A percentile compares a stretch with the other conserved stretches of the same genome.
Evolutionary conservation across 208 protist species (phyloP).

Genomic region (Trichomonas tenax): DNA sequence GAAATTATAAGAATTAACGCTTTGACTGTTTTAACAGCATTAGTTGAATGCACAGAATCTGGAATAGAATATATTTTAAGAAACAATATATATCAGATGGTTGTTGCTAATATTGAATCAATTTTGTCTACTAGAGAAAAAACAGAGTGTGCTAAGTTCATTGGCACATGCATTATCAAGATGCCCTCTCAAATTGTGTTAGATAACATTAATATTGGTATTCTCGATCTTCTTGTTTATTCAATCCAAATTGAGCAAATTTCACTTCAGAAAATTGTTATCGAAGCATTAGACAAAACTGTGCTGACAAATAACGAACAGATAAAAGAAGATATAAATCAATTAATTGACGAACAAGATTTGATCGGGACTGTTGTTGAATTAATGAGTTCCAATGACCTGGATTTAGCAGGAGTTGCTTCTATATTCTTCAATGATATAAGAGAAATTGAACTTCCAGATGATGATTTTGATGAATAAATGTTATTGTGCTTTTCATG

Average conservation of each 20-base stretch:
- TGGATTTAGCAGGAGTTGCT: not conserved
- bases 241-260: not conserved
- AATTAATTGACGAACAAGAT: not conserved
- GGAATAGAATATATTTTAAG: not conserved
- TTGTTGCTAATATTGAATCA: not conserved
- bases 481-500: too few relatives aligned
- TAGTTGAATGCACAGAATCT: not conserved
- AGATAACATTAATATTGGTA: not conserved
- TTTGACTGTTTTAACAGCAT: not conserved
- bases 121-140: not conserved
- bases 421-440: not conserved
- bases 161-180: not conserved
- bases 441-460: not conserved
- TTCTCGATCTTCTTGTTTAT: not conserved
- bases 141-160: not conserved
- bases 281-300: not conserved
- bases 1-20: not conserved
- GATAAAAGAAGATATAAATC: not conserved
- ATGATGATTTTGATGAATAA: not conserved
- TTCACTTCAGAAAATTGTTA: not conserved
- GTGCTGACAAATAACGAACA: not conserved
- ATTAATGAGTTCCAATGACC: not conserved
- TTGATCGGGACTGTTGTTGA: not conserved
- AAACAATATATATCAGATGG: not conserved
- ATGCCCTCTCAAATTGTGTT: not conserved